These are phyloP conservation scores for Naganishia vishniacii DNA, from an alignment of 768 basidiomycete genomes.

Conservation along the genomic window DNA sequence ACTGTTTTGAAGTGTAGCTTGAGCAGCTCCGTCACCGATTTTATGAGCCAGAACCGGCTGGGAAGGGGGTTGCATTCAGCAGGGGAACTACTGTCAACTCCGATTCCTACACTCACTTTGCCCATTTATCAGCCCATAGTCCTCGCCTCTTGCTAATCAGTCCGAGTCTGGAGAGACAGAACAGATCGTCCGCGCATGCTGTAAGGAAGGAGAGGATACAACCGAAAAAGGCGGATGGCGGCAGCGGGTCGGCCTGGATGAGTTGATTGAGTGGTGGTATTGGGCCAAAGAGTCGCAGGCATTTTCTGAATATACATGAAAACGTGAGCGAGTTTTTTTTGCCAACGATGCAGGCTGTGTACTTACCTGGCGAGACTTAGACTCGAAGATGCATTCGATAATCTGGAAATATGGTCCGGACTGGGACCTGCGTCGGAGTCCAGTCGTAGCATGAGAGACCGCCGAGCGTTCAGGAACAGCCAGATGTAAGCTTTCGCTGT, in stretches of 20 bases:
- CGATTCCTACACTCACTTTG: slow-evolving; percentile 10
- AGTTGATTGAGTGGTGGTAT: slow-evolving; percentile 17
- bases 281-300: slow-evolving; percentile 15
- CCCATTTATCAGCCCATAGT: slow-evolving; percentile 25
- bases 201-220: slow-evolving; percentile 2
- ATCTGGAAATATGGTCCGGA: slow-evolving; percentile 9
- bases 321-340: background rate
- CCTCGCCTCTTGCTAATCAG: slow-evolving; percentile 12
- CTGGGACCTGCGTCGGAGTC: background rate
- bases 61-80: background rate
- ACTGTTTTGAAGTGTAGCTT: slow-evolving; percentile 4
- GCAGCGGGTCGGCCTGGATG: slow-evolving; percentile 5
- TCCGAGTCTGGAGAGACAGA: slow-evolving; percentile 21
- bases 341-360: background rate
- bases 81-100: too few relatives aligned
- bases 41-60: slow-evolving; percentile 23
- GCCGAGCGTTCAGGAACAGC: background rate
- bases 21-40: slow-evolving; percentile 13
- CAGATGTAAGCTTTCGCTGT: slow-evolving; percentile 11
- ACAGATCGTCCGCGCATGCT: slow-evolving; percentile 21
- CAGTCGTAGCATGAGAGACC: background rate
- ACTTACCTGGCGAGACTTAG: slow-evolving; percentile 22
- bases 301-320: slow-evolving; percentile 8
- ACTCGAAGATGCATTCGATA: slow-evolving; percentile 5
- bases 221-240: slow-evolving; percentile 8